A percentile compares a stretch with the other conserved stretches of the same genome.
These are phyloP conservation scores for Gnomoniopsis sp. DNA, from an alignment of 2,329 filamentous ascomycete species.

Conservation along the genomic window DNA sequence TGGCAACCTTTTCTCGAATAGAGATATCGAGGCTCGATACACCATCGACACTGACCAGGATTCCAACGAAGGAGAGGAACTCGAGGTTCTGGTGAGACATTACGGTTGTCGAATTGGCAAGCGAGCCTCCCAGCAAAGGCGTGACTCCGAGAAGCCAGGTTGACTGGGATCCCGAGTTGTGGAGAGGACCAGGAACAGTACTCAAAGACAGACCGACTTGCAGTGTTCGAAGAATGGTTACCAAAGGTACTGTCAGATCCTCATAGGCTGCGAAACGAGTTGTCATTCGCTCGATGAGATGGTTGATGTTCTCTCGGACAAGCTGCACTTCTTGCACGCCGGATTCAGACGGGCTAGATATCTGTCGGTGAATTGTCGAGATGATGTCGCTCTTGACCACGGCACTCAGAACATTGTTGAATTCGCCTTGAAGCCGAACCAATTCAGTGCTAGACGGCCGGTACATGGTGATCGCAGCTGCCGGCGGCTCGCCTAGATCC, in stretches of 20 bases:
- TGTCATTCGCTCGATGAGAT: slow-evolving; percentile 67
- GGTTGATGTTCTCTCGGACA: slow-evolving; percentile 55
- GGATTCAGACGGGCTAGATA: slow-evolving; percentile 26
- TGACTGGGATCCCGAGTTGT: slow-evolving; percentile 2
- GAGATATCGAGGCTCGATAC: slow-evolving; percentile 35
- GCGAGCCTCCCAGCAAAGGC: slow-evolving; percentile 54
- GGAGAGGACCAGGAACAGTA: slow-evolving; percentile 3
- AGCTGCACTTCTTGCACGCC: slow-evolving; percentile 45
- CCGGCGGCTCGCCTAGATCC: slow-evolving; percentile 63
- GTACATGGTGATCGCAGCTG: slow-evolving; percentile 63
- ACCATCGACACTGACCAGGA: slow-evolving; percentile 46
- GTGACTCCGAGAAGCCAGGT: slow-evolving; percentile 40
- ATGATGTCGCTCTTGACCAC: slow-evolving; percentile 48
- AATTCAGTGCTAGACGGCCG: slow-evolving; percentile 68
- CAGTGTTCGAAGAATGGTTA: slow-evolving; percentile 76
- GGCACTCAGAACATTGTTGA: slow-evolving; percentile 70
- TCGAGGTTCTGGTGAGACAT: slow-evolving; percentile 38
- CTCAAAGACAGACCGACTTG: slow-evolving; percentile 69
- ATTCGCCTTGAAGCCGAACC: slow-evolving; percentile 73
- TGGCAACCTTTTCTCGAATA: slow-evolving; percentile 55
- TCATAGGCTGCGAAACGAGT: slow-evolving; percentile 75
- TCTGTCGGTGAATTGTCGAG: slow-evolving; percentile 32
- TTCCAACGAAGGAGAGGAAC: slow-evolving; percentile 46
- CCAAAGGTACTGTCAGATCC: slow-evolving; percentile 75
- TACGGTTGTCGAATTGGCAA: slow-evolving; percentile 25